phyloP scores from a whole-genome alignment of 306 rosid genomes.

The Senna siamea region DNA sequence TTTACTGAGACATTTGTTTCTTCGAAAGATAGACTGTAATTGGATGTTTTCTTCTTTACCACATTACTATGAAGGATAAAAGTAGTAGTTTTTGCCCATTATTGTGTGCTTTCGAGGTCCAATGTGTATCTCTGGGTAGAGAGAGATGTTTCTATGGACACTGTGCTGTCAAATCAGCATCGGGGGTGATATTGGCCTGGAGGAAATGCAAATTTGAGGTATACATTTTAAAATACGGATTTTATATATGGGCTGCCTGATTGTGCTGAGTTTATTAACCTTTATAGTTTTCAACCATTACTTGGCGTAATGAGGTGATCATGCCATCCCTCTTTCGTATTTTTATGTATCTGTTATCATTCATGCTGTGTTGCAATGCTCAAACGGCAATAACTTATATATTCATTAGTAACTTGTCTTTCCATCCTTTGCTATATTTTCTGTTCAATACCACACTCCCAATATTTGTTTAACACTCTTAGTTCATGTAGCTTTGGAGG shows the following conservation, averaged over 20 bases:
- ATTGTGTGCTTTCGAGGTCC: conserved; percentile 12
- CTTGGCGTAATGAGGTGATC: neutral
- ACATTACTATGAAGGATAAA: neutral
- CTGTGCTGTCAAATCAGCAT: neutral
- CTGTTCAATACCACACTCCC: neutral
- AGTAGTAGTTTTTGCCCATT: too few relatives aligned
- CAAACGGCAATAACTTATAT: neutral
- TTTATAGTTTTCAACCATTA: neutral
- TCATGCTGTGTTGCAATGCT: conserved; percentile 1
- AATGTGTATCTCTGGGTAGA: neutral
- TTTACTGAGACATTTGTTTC: neutral
- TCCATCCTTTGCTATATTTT: neutral
- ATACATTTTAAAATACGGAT: neutral
- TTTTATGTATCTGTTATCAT: neutral
- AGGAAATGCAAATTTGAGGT: neutral
- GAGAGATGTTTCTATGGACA: conserved; percentile 2
- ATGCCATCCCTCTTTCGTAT: neutral
- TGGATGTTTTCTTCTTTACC: neutral
- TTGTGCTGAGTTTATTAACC: neutral
- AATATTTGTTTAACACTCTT: neutral
- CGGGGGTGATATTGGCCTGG: neutral
- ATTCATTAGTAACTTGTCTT: neutral
- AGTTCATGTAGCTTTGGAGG: neutral
- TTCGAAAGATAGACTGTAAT: neutral
- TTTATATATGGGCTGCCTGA: neutral